Evolutionary conservation across 2,329 filamentous ascomycete genomes (phyloP).

Genomic region (Colletotrichum graminicola): DNA sequence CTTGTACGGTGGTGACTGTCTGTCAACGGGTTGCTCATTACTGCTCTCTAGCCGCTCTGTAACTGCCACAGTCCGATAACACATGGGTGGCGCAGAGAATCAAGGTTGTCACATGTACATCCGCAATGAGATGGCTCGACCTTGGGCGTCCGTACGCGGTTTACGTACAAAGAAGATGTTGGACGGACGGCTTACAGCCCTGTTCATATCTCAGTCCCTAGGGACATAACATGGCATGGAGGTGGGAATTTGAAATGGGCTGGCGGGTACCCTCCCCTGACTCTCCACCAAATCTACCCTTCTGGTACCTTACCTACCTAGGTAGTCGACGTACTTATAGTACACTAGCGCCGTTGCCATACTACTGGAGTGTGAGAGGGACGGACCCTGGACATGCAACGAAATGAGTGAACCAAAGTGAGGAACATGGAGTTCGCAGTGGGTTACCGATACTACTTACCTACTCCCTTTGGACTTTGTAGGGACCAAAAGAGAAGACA

Average conservation of each 20-base stretch:
- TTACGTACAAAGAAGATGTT: neutral
- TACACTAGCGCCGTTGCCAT: slow-evolving; percentile 31
- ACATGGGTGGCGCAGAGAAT: neutral
- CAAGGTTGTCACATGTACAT: too few species aligned
- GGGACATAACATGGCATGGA: slow-evolving; percentile 12
- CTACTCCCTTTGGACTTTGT: neutral
- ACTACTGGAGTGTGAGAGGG: slow-evolving; percentile 1
- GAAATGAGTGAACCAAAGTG: slow-evolving; percentile 19
- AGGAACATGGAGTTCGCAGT: slow-evolving; percentile 1
- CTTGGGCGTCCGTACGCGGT: neutral
- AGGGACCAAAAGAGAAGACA: too few species aligned
- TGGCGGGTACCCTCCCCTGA: slow-evolving; percentile 28
- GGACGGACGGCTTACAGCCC: neutral
- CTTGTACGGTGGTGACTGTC: too few species aligned
- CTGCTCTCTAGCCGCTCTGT: neutral
- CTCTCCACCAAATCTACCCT: slow-evolving; percentile 28
- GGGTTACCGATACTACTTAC: neutral
- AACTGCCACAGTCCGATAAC: too few species aligned
- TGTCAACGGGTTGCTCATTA: neutral
- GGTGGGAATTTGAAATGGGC: slow-evolving; percentile 27
- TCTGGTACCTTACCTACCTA: slow-evolving; percentile 15
- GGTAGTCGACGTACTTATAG: slow-evolving; percentile 14
- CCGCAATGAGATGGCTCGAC: neutral
- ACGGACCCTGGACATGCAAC: slow-evolving; percentile 20
- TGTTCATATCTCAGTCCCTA: neutral